Conservation (phyloP, 495 filamentous ascomycete species). For the Penicillium turbatum region DNA sequence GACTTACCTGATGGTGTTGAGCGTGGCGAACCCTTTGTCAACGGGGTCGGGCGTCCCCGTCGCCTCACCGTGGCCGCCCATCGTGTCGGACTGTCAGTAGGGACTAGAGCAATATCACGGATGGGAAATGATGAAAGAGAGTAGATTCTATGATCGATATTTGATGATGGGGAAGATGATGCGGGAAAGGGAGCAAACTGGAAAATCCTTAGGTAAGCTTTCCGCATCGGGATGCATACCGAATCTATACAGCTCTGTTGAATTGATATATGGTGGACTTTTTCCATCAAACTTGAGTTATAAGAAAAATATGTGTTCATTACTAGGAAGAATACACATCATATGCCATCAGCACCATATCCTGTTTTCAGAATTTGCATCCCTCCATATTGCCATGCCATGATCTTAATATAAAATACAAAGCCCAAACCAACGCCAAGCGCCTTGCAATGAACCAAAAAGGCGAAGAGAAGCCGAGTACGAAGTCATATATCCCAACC, state of each 20-base stretch:
- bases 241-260: background rate
- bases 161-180: background rate
- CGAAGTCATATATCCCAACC: slow-evolving; percentile 9
- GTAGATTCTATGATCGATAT: slow-evolving; percentile 24
- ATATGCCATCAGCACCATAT: background rate
- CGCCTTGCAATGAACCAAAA: slow-evolving; percentile 20
- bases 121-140: slow-evolving; percentile 25
- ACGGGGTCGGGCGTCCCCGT: slow-evolving; percentile 57
- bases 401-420: slow-evolving; percentile 2
- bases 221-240: slow-evolving; percentile 1
- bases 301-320: too few species aligned
- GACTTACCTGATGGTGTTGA: slow-evolving; percentile 68
- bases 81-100: slow-evolving; percentile 19
- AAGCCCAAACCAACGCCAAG: slow-evolving; percentile 12
- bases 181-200: slow-evolving; percentile 6
- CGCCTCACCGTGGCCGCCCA: slow-evolving; percentile 49
- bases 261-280: background rate
- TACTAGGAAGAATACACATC: too few species aligned
- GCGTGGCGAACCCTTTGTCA: slow-evolving; percentile 73
- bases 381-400: background rate
- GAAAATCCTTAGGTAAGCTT: background rate
- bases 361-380: background rate
- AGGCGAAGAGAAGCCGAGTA: slow-evolving; percentile 8
- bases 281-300: too few species aligned
- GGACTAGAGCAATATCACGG: slow-evolving; percentile 2